Evolutionary conservation across 169 alveolate genomes (phyloP).

Genomic region (Amoebophrya sp.): DNA sequence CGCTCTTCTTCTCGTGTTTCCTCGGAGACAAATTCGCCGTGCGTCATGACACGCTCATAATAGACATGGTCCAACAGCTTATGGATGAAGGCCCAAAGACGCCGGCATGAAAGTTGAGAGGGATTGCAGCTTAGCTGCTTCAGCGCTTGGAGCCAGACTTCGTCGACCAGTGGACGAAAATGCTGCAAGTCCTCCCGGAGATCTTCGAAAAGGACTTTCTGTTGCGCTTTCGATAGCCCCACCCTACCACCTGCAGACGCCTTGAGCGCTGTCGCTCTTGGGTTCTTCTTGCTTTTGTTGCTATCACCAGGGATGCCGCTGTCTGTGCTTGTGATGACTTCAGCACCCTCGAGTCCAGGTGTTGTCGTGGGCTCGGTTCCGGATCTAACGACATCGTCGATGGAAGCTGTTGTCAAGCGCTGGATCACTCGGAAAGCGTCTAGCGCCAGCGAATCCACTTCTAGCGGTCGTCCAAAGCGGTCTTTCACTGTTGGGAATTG

Average conservation of each 20-base stretch:
- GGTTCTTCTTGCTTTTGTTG: no score
- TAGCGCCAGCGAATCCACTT: not conserved
- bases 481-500: not conserved
- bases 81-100: not conserved
- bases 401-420: no score
- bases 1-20: no score
- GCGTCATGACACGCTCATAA: not conserved
- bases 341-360: no score
- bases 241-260: no score
- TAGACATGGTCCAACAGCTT: not conserved
- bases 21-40: no score
- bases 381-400: no score
- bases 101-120: not conserved
- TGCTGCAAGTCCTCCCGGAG: not conserved
- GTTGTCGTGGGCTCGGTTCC: no score
- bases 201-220: not conserved
- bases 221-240: not conserved
- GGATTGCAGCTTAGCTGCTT: not conserved
- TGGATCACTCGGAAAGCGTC: not conserved
- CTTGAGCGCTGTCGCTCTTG: no score
- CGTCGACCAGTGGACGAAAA: constrained; percentile 9
- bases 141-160: not conserved
- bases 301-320: no score
- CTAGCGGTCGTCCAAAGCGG: not conserved
- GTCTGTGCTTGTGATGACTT: no score